A percentile compares a stretch with the other conserved stretches of the same genome.
Evolutionary conservation across 257 asterid species (phyloP).

Genomic region (Lycium barbarum): DNA sequence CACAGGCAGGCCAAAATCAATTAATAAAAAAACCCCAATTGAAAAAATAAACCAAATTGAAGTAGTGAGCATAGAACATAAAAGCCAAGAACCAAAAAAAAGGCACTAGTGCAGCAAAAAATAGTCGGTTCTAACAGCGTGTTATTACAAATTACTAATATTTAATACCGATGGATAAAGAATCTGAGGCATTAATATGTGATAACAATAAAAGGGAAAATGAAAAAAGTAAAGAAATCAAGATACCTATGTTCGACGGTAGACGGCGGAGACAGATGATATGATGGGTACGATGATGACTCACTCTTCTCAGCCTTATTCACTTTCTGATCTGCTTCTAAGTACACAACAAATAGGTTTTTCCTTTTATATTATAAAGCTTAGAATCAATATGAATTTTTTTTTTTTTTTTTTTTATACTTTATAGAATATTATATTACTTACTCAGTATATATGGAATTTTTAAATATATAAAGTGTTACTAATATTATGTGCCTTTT

Average conservation of each 20-base stretch:
- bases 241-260: background rate
- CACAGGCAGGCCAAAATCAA: background rate
- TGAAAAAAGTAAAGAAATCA: background rate
- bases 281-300: slow-evolving; percentile 12
- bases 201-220: background rate
- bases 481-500: too few species aligned
- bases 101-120: background rate
- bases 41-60: background rate
- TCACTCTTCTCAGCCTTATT: background rate
- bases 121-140: background rate
- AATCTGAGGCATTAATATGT: background rate
- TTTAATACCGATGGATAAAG: background rate
- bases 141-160: background rate
- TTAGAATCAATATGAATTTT: background rate
- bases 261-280: background rate
- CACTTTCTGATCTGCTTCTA: background rate
- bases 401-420: background rate
- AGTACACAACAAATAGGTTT: background rate
- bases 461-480: too few species aligned
- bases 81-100: background rate
- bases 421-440: background rate
- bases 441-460: too few species aligned
- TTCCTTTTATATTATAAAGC: background rate
- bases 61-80: background rate
- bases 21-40: background rate